A percentile compares a stretch with the other conserved stretches of the same genome.
These are phyloP conservation scores for Chlorencoelia australis DNA, from an alignment of 2,329 filamentous ascomycete genomes.

Conservation along the genomic window DNA sequence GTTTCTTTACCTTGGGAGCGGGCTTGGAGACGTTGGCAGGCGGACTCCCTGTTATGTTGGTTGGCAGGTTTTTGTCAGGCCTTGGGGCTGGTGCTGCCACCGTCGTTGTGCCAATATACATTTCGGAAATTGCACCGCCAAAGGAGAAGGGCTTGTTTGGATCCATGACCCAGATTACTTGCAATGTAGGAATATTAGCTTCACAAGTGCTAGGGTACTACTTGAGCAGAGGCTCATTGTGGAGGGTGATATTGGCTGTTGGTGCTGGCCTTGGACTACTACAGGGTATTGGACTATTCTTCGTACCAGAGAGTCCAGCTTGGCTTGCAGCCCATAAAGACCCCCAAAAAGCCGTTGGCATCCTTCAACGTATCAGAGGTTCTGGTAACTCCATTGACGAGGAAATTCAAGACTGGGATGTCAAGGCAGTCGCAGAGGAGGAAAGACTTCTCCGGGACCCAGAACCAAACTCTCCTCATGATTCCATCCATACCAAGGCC, in stretches of 20 bases:
- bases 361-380: conserved; percentile 69
- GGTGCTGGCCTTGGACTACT: conserved; percentile 58
- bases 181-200: conserved; percentile 79
- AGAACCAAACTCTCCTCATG: conserved; percentile 12
- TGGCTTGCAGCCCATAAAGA: conserved; percentile 68
- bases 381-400: conserved; percentile 56
- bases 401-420: conserved; percentile 57
- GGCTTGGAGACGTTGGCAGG: conserved; percentile 62
- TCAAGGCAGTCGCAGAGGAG: conserved; percentile 24
- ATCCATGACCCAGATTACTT: conserved; percentile 81
- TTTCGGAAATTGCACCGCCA: conserved; percentile 79
- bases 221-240: conserved; percentile 66
- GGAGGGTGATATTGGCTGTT: conserved; percentile 72
- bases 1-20: conserved; percentile 69
- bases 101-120: conserved; percentile 89
- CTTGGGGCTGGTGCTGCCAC: conserved; percentile 80
- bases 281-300: conserved; percentile 60
- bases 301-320: conserved; percentile 79
- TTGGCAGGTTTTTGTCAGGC: conserved; percentile 72
- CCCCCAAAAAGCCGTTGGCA: conserved; percentile 49
- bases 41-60: conserved; percentile 54
- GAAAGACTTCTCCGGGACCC: conserved; percentile 19
- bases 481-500: conserved; percentile 19
- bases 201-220: conserved; percentile 84
- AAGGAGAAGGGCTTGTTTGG: conserved; percentile 69